Conservation (phyloP, 2,329 filamentous ascomycete genomes). For the Colletotrichum tofieldiae region DNA sequence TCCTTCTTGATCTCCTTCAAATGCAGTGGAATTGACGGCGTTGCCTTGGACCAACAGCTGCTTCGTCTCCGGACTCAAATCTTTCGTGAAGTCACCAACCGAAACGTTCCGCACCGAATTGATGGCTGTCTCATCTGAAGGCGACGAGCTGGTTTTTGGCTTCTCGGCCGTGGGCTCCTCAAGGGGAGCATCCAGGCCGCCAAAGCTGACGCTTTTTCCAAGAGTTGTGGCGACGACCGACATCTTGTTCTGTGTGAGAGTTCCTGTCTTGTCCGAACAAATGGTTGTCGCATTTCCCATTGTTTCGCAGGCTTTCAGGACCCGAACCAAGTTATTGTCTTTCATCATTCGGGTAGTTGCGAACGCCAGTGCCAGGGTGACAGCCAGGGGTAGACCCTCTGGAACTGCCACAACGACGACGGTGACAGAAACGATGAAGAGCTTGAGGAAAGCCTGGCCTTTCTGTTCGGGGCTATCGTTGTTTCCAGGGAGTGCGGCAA, state of each 20-base stretch:
- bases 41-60: slow-evolving; percentile 73
- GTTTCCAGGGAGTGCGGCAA: slow-evolving; percentile 72
- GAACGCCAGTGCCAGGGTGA: slow-evolving; percentile 78
- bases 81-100: slow-evolving; percentile 19
- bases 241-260: slow-evolving; percentile 76
- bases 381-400: slow-evolving; percentile 76
- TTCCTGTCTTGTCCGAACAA: slow-evolving; percentile 60
- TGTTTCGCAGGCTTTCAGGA: slow-evolving; percentile 78
- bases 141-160: slow-evolving; percentile 47
- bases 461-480: slow-evolving; percentile 65
- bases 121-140: slow-evolving; percentile 25
- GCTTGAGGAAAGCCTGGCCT: slow-evolving; percentile 71
- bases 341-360: slow-evolving; percentile 78
- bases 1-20: slow-evolving; percentile 76
- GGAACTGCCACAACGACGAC: slow-evolving; percentile 80
- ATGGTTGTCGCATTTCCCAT: slow-evolving; percentile 83
- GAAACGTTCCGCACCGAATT: slow-evolving; percentile 29
- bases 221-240: slow-evolving; percentile 80
- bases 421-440: slow-evolving; percentile 76
- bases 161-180: slow-evolving; percentile 48
- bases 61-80: slow-evolving; percentile 44
- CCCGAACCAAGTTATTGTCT: slow-evolving; percentile 79
- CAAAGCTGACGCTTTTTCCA: slow-evolving; percentile 59
- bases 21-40: slow-evolving; percentile 78
- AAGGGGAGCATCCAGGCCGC: slow-evolving; percentile 49